These are phyloP conservation scores for Aspergillus egyptiacus DNA, from an alignment of 495 filamentous ascomycete species.

Conservation along the genomic window DNA sequence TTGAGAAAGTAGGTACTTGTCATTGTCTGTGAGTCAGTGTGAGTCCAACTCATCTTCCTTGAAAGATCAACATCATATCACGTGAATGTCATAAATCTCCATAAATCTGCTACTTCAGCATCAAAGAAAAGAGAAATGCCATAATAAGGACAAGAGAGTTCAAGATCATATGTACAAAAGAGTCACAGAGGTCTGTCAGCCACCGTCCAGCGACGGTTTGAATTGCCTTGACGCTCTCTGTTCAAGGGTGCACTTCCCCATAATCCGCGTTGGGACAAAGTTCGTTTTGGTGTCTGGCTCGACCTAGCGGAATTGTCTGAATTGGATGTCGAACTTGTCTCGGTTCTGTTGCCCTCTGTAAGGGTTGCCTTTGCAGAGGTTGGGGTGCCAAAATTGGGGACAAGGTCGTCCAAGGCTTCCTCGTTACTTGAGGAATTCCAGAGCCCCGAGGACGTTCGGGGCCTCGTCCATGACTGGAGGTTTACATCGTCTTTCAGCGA, in stretches of 20 bases:
- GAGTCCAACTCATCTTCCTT: too few species aligned
- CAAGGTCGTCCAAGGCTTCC: constrained; percentile 27
- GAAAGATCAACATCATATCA: neutral
- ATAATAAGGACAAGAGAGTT: neutral
- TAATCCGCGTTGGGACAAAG: constrained; percentile 36
- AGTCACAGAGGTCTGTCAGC: constrained; percentile 35
- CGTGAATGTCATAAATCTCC: neutral
- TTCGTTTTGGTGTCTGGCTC: constrained; percentile 30
- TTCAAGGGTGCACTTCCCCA: constrained; percentile 37
- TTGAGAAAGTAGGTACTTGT: neutral
- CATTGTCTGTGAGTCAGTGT: neutral
- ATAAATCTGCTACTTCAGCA: neutral
- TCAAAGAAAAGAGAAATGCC: neutral
- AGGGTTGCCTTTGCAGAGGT: constrained; percentile 15
- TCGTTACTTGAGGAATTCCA: constrained; percentile 29
- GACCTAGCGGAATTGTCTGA: constrained; percentile 17
- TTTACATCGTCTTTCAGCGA: constrained; percentile 17
- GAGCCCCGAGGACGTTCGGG: constrained; percentile 27
- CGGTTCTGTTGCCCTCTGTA: neutral
- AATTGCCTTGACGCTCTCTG: constrained; percentile 26
- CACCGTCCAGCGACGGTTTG: constrained; percentile 42
- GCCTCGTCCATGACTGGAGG: constrained; percentile 24
- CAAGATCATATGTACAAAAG: neutral
- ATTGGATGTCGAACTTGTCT: neutral
- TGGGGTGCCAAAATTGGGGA: constrained; percentile 34